These are phyloP conservation scores for Penstemon eatonii DNA, from an alignment of 257 asterid genomes.

Conservation along the genomic window DNA sequence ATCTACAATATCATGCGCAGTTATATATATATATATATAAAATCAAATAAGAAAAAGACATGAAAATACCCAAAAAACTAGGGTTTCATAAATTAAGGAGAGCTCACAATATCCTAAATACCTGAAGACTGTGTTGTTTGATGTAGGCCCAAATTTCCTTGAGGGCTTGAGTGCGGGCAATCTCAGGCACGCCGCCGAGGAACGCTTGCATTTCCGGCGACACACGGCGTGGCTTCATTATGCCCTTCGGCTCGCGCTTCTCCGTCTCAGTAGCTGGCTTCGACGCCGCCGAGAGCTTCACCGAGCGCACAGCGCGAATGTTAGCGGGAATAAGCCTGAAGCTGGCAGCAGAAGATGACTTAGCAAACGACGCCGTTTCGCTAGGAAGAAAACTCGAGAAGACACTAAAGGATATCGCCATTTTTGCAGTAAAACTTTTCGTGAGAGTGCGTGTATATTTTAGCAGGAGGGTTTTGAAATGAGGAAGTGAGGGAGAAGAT, in stretches of 20 bases:
- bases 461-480: constrained; percentile 15
- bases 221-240: constrained; percentile 79
- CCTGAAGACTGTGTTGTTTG: constrained; percentile 80
- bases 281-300: constrained; percentile 46
- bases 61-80: background rate
- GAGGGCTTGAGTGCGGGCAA: constrained; percentile 74
- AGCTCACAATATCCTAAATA: constrained; percentile 17
- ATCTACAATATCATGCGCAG: background rate
- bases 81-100: background rate
- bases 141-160: constrained; percentile 84
- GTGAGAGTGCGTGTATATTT: background rate
- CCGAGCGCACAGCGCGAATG: constrained; percentile 38
- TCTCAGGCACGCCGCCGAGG: constrained; percentile 78
- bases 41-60: background rate
- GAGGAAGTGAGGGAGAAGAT: constrained; percentile 33
- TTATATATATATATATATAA: background rate
- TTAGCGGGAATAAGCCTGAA: constrained; percentile 30
- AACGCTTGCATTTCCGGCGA: constrained; percentile 89
- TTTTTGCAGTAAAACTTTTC: constrained; percentile 16
- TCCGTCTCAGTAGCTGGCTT: constrained; percentile 64
- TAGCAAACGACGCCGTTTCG: constrained; percentile 35
- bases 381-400: constrained; percentile 42
- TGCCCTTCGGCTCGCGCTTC: constrained; percentile 77
- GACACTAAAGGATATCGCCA: constrained; percentile 59
- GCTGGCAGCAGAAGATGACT: constrained; percentile 30